Conservation (phyloP, 495 filamentous ascomycete genomes). For the Parmelia sp. region DNA sequence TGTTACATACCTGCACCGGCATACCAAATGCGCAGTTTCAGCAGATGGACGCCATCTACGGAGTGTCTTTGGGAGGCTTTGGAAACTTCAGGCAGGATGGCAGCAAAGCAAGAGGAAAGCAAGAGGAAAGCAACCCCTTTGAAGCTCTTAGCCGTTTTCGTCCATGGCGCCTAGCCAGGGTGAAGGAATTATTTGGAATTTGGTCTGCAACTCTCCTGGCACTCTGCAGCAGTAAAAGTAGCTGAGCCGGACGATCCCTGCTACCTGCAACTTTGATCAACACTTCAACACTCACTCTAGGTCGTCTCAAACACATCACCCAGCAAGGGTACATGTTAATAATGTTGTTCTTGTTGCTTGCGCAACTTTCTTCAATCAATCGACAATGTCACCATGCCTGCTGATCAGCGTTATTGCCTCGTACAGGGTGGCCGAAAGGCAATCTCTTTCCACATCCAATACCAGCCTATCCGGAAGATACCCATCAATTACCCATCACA, state of each 20-base stretch:
- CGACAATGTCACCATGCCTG: no score
- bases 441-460: neutral
- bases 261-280: no score
- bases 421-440: neutral
- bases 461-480: neutral
- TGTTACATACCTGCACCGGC: no score
- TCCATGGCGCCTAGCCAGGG: neutral
- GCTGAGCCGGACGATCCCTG: no score
- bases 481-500: neutral
- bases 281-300: no score
- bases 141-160: neutral
- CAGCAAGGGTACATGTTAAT: no score
- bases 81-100: no score
- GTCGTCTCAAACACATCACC: no score
- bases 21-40: neutral
- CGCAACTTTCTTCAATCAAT: no score
- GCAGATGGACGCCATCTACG: constrained; percentile 2
- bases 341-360: no score
- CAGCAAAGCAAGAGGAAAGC: no score
- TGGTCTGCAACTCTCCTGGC: neutral
- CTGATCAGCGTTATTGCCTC: neutral
- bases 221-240: neutral
- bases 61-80: neutral
- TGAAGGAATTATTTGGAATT: neutral
- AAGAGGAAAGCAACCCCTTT: neutral